These are phyloP conservation scores for Claviceps africana DNA, from an alignment of 2,329 filamentous ascomycete genomes.

Conservation along the genomic window DNA sequence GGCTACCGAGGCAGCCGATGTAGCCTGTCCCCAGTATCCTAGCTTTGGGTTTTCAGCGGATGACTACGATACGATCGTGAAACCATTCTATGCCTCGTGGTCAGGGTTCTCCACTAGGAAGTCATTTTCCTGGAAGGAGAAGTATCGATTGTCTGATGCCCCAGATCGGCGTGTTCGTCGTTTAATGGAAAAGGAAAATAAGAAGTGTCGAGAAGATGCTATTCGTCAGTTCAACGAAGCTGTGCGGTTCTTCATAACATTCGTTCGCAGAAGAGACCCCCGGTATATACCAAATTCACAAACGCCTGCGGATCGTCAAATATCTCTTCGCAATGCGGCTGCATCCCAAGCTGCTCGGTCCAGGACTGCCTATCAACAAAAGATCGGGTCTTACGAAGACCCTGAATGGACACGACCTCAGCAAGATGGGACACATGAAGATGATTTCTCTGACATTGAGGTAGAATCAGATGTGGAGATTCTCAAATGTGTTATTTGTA, in stretches of 20 bases:
- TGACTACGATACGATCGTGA: slow-evolving; percentile 61
- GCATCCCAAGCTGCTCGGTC: slow-evolving; percentile 74
- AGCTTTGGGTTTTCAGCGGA: slow-evolving; percentile 69
- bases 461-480: slow-evolving; percentile 42
- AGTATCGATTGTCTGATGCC: slow-evolving; percentile 69
- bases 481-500: slow-evolving; percentile 65
- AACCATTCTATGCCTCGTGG: slow-evolving; percentile 72
- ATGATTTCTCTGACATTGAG: slow-evolving; percentile 48
- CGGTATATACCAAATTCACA: slow-evolving; percentile 66
- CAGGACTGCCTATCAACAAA: slow-evolving; percentile 67
- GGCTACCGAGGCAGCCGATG: slow-evolving; percentile 54
- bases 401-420: slow-evolving; percentile 63
- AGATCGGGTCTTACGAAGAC: slow-evolving; percentile 47
- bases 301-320: slow-evolving; percentile 68
- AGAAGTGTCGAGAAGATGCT: slow-evolving; percentile 65
- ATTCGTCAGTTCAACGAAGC: slow-evolving; percentile 85
- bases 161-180: slow-evolving; percentile 73
- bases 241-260: slow-evolving; percentile 71
- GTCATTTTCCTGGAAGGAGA: slow-evolving; percentile 79
- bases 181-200: slow-evolving; percentile 92
- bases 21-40: slow-evolving; percentile 54
- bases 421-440: slow-evolving; percentile 36
- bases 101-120: slow-evolving; percentile 70
- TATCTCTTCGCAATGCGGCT: slow-evolving; percentile 60
- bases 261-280: slow-evolving; percentile 83